phyloP scores from a whole-genome alignment of 2,329 filamentous ascomycete species.

The Neopestalotiopsis sp. region DNA sequence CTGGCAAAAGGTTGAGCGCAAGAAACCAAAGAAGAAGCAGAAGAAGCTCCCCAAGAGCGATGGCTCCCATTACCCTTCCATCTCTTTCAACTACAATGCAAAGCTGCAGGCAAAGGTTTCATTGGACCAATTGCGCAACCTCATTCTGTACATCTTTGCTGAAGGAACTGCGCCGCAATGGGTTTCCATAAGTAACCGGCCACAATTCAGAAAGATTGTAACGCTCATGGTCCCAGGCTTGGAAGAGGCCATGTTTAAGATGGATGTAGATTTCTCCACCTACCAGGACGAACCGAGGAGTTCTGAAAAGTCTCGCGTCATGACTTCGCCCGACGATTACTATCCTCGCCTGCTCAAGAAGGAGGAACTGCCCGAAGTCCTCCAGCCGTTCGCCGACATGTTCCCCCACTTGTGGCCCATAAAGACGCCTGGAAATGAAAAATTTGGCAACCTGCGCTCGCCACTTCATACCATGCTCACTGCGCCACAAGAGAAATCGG shows the following conservation, averaged over 20 bases:
- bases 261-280: conserved; percentile 52
- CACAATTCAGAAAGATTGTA: conserved; percentile 78
- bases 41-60: conserved; percentile 65
- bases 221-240: conserved; percentile 91
- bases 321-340: conserved; percentile 62
- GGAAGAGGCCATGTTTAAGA: conserved; percentile 87
- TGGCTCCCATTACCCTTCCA: conserved; percentile 62
- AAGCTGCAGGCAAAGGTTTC: conserved; percentile 67
- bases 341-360: conserved; percentile 59
- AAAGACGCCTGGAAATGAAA: conserved; percentile 84
- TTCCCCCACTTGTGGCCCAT: conserved; percentile 92
- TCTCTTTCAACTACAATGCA: conserved; percentile 61
- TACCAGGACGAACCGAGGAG: conserved; percentile 45
- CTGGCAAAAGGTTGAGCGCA: conserved; percentile 59
- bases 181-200: conserved; percentile 66
- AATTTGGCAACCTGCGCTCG: conserved; percentile 80
- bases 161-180: conserved; percentile 69
- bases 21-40: conserved; percentile 46
- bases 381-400: conserved; percentile 76
- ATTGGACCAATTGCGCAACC: conserved; percentile 65
- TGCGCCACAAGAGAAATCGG: conserved; percentile 70
- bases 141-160: conserved; percentile 70
- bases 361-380: conserved; percentile 54
- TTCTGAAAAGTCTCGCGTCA: conserved; percentile 37
- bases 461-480: conserved; percentile 85